Evolutionary conservation across 352 stramenopile species (phyloP).

Genomic region (Salisapilia sapeloensis): DNA sequence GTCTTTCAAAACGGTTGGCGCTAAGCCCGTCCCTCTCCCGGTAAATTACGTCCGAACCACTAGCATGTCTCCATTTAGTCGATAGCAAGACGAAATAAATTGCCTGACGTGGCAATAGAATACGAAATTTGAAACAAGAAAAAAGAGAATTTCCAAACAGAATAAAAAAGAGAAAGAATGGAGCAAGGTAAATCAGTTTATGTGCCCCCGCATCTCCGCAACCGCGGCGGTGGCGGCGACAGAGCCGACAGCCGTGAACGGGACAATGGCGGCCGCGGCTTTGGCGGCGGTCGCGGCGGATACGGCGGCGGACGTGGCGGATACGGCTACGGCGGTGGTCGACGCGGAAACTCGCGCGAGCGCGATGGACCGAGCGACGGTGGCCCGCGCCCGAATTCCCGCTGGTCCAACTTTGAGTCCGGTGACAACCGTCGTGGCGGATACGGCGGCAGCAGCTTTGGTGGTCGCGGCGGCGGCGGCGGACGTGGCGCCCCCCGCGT

Average conservation of each 20-base stretch:
- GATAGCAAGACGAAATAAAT: no score
- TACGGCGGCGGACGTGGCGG: slow-evolving; percentile 10
- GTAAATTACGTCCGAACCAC: no score
- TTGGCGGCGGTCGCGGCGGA: slow-evolving; percentile 15
- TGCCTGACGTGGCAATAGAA: no score
- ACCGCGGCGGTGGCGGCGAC: slow-evolving; percentile 12
- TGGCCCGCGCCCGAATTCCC: slow-evolving; percentile 23
- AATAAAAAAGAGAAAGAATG: no score
- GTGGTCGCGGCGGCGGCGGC: slow-evolving; percentile 17
- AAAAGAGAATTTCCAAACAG: no score
- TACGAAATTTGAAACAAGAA: no score
- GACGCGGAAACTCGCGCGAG: background rate
- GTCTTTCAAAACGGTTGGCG: no score
- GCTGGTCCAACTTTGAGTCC: slow-evolving; percentile 35
- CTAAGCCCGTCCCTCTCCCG: no score
- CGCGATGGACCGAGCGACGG: slow-evolving; percentile 3
- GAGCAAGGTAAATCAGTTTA: slow-evolving; percentile 63
- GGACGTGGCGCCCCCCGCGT: slow-evolving; percentile 33
- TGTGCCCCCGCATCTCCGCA: slow-evolving; percentile 52
- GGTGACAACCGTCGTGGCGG: slow-evolving; percentile 8
- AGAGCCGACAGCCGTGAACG: slow-evolving; percentile 5
- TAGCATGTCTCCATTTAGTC: no score
- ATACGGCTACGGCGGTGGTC: slow-evolving; percentile 5
- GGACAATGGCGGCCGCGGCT: slow-evolving; percentile 6
- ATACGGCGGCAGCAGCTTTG: slow-evolving; percentile 5